phyloP scores from a whole-genome alignment of 2,329 filamentous ascomycete genomes.

The Verticillium klebahnii region DNA sequence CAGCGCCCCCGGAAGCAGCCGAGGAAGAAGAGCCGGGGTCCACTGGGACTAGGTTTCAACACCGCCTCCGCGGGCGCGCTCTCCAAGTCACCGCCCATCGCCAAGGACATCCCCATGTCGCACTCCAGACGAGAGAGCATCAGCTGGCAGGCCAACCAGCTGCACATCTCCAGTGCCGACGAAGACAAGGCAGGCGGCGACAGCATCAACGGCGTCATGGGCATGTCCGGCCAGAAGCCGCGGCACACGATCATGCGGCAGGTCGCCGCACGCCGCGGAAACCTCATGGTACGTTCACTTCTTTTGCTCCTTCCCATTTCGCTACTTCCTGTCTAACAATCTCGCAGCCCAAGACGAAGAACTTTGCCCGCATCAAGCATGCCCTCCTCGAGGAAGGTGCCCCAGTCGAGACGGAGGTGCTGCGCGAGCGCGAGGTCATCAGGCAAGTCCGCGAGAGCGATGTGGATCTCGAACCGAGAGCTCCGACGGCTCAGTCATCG shows the following conservation, averaged over 20 bases:
- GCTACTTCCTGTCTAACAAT: background rate
- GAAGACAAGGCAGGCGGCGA: constrained; percentile 65
- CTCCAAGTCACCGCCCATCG: constrained; percentile 70
- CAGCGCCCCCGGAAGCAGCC: constrained; percentile 67
- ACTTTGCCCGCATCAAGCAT: constrained; percentile 87
- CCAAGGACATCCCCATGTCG: constrained; percentile 29
- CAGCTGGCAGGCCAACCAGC: constrained; percentile 82
- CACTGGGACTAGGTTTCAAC: constrained; percentile 47
- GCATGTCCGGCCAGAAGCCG: constrained; percentile 27
- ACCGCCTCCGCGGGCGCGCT: constrained; percentile 31
- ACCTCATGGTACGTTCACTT: constrained; percentile 65
- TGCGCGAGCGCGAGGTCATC: constrained; percentile 91
- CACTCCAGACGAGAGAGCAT: constrained; percentile 77
- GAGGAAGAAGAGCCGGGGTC: constrained; percentile 44
- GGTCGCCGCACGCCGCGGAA: constrained; percentile 80
- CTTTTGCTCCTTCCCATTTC: background rate
- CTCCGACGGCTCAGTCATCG: constrained; percentile 58
- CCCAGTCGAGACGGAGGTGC: constrained; percentile 82
- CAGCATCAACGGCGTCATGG: constrained; percentile 31
- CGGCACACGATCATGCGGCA: constrained; percentile 71
- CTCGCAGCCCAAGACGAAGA: constrained; percentile 84
- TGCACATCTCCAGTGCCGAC: constrained; percentile 74
- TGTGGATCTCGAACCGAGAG: constrained; percentile 50
- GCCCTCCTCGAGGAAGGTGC: constrained; percentile 83
- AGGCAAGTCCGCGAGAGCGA: constrained; percentile 92